A percentile compares a stretch with the other conserved stretches of the same genome.
Evolutionary conservation across 2,329 filamentous ascomycete species (phyloP).

Genomic region (Fusarium citri): DNA sequence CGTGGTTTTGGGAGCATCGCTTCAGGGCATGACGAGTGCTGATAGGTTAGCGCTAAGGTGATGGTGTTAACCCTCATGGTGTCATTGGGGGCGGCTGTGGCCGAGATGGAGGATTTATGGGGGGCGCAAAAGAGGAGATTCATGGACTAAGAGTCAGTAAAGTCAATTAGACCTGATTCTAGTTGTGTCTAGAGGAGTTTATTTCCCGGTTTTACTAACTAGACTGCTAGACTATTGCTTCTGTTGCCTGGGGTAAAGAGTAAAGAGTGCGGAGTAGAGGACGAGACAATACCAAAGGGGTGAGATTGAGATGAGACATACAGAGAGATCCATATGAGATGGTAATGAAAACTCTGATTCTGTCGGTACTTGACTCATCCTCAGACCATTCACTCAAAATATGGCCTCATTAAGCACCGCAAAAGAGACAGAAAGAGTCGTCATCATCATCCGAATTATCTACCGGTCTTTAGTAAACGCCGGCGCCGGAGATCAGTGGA

Average conservation of each 20-base stretch:
- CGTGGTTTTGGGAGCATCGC: slow-evolving; percentile 37
- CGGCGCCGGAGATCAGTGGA: slow-evolving; percentile 31
- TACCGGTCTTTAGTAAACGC: not conserved
- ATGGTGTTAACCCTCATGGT: slow-evolving; percentile 25
- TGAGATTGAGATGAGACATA: slow-evolving; percentile 21
- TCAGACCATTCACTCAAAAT: slow-evolving; percentile 20
- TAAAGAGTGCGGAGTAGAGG: slow-evolving; percentile 43
- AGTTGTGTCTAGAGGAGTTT: slow-evolving; percentile 3
- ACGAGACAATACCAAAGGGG: slow-evolving; percentile 18
- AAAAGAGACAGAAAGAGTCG: not conserved
- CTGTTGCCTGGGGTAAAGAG: slow-evolving; percentile 19
- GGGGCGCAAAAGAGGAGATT: not conserved
- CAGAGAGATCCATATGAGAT: not conserved
- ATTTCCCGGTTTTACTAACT: not conserved
- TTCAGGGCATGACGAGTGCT: slow-evolving; percentile 16
- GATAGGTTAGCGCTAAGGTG: slow-evolving; percentile 11
- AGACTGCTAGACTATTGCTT: not conserved
- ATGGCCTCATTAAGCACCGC: slow-evolving; percentile 21
- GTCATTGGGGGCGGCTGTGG: slow-evolving; percentile 12
- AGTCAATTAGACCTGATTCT: not conserved
- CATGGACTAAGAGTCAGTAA: slow-evolving; percentile 20
- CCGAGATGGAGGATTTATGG: not conserved
- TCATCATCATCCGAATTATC: not conserved
- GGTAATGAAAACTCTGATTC: slow-evolving; percentile 24
- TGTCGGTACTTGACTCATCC: slow-evolving; percentile 35